These are phyloP conservation scores for Claviceps cyperi DNA, from an alignment of 2,329 filamentous ascomycete genomes.

Conservation along the genomic window DNA sequence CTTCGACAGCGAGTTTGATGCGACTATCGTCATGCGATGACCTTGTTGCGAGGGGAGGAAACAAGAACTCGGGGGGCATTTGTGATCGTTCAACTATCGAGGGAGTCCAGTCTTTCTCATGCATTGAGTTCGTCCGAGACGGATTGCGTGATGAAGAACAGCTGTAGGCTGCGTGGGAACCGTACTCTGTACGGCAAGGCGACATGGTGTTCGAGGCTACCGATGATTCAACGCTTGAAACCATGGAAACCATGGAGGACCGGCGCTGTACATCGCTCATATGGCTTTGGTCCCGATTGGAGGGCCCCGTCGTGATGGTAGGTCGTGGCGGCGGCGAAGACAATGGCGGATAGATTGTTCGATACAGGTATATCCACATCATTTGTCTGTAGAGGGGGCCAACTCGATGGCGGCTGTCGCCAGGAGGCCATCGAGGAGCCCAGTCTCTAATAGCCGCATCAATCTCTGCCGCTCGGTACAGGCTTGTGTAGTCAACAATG, in stretches of 20 bases:
- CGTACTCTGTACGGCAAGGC: background rate
- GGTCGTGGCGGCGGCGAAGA: conserved; percentile 21
- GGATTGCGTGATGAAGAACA: conserved; percentile 20
- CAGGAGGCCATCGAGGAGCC: conserved; percentile 47
- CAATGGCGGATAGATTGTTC: conserved; percentile 44
- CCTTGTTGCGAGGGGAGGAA: conserved; percentile 32
- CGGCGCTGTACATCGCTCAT: conserved; percentile 13
- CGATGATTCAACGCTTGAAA: conserved; percentile 13
- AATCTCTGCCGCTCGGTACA: conserved; percentile 62
- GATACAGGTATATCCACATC: conserved; percentile 50
- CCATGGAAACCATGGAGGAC: conserved; percentile 25
- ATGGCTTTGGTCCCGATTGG: conserved; percentile 8
- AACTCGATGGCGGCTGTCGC: conserved; percentile 42
- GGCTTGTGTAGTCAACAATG: conserved; percentile 55
- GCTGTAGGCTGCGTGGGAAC: conserved; percentile 13
- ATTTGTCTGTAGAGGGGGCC: conserved; percentile 49
- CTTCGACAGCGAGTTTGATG: conserved; percentile 40
- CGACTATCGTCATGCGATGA: conserved; percentile 34
- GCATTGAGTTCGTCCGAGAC: conserved; percentile 26
- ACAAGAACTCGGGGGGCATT: conserved; percentile 14
- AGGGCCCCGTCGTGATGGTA: conserved; percentile 16
- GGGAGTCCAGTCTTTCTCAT: conserved; percentile 19
- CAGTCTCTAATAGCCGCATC: conserved; percentile 61
- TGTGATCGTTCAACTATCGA: conserved; percentile 8
- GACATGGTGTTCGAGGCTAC: background rate